Evolutionary conservation across 345 rosid genomes (phyloP).

Genomic region (Brassica nigra): DNA sequence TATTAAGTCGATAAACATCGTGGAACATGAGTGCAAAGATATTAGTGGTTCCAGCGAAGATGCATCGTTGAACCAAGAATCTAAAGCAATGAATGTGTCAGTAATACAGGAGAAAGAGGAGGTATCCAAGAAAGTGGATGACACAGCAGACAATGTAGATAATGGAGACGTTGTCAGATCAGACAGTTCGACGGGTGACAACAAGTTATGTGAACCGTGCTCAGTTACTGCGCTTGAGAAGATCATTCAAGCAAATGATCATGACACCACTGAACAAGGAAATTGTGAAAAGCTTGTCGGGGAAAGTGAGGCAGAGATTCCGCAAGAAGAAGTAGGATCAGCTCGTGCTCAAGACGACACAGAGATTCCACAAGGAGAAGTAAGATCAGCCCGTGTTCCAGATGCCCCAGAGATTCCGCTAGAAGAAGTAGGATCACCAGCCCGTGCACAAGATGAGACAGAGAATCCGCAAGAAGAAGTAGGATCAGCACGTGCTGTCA

Average conservation of each 20-base stretch:
- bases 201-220: slow-evolving; percentile 38
- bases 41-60: slow-evolving; percentile 24
- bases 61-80: slow-evolving; percentile 32
- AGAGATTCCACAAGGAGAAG: slow-evolving; percentile 25
- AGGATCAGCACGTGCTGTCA: slow-evolving; percentile 19
- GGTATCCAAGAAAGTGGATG: slow-evolving; percentile 25
- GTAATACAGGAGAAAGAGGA: slow-evolving; percentile 24
- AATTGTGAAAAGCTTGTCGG: slow-evolving; percentile 27
- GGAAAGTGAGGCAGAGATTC: slow-evolving; percentile 29
- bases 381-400: slow-evolving; percentile 24
- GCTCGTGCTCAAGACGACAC: slow-evolving; percentile 22
- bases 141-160: slow-evolving; percentile 28
- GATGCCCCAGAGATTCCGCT: slow-evolving; percentile 31
- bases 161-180: slow-evolving; percentile 25
- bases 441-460: slow-evolving; percentile 30
- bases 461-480: slow-evolving; percentile 26
- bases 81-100: slow-evolving; percentile 31
- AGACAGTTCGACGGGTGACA: slow-evolving; percentile 37
- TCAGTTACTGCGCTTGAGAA: slow-evolving; percentile 34
- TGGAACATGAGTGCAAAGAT: slow-evolving; percentile 43
- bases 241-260: slow-evolving; percentile 24
- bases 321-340: slow-evolving; percentile 26
- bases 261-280: slow-evolving; percentile 33
- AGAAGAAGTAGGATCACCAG: slow-evolving; percentile 22
- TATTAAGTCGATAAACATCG: slow-evolving; percentile 69